phyloP scores from a whole-genome alignment of 2,329 filamentous ascomycete genomes.

The Fusarium virguliforme region DNA sequence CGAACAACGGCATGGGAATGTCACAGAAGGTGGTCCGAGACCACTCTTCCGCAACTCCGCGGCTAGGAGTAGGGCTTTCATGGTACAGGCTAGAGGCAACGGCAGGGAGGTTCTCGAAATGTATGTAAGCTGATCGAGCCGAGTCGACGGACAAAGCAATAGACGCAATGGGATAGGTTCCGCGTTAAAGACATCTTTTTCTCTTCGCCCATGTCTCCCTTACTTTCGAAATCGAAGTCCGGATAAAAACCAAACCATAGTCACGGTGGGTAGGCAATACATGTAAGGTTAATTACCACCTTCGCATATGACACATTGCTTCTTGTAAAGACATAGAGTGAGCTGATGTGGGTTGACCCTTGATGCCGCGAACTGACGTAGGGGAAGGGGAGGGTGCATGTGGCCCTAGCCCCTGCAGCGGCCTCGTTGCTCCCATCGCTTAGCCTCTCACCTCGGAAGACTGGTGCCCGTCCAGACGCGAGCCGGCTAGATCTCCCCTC shows the following conservation, averaged over 20 bases:
- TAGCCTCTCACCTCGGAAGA: not conserved
- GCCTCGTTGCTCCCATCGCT: conserved; percentile 3
- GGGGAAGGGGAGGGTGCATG: not conserved
- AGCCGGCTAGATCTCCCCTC: no score
- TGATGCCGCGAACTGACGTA: not conserved
- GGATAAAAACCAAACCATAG: not conserved
- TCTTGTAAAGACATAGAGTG: not conserved
- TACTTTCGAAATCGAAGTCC: not conserved
- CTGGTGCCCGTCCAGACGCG: no score
- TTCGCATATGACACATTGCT: conserved; percentile 9
- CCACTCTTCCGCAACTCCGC: no score
- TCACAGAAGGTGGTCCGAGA: not conserved
- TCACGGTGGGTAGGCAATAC: conserved; percentile 4
- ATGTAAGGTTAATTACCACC: conserved; percentile 4
- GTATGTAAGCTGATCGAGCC: not conserved
- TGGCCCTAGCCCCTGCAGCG: conserved; percentile 6
- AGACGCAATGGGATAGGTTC: not conserved
- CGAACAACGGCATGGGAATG: no score
- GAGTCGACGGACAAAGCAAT: not conserved
- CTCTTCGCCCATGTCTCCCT: not conserved
- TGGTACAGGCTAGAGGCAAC: no score
- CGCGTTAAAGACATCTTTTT: not conserved
- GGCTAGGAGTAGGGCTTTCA: no score
- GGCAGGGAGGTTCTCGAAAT: not conserved
- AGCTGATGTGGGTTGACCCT: not conserved